A percentile compares a stretch with the other conserved stretches of the same genome.
phyloP scores from a whole-genome alignment of 176 grass and related monocot species.

The Elaeis guineensis region DNA sequence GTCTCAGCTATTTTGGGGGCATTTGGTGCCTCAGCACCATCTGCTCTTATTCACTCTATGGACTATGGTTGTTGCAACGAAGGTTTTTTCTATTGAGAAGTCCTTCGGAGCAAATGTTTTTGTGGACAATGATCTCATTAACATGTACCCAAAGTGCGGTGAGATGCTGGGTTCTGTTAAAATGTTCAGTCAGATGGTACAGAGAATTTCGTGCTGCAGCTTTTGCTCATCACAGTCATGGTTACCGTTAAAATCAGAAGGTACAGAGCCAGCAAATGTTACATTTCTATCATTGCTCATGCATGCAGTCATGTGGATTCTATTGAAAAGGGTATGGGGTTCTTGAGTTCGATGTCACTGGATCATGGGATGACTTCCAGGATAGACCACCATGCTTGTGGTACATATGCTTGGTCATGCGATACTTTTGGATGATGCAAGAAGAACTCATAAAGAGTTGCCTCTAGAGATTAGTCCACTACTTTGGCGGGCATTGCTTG shows the following conservation, averaged over 20 bases:
- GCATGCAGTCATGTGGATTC: slow-evolving; percentile 71
- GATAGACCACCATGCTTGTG: slow-evolving; percentile 74
- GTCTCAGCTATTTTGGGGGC: slow-evolving; percentile 72
- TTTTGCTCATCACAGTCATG: slow-evolving; percentile 54
- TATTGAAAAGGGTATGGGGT: slow-evolving; percentile 52
- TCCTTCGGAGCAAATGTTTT: slow-evolving; percentile 41
- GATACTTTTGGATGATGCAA: slow-evolving; percentile 30
- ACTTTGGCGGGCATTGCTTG: slow-evolving; percentile 78
- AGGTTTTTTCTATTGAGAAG: slow-evolving; percentile 46
- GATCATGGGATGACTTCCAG: slow-evolving; percentile 39
- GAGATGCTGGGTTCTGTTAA: slow-evolving; percentile 41
- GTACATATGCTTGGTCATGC: slow-evolving; percentile 78
- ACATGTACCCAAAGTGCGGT: slow-evolving; percentile 91
- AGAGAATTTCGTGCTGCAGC: slow-evolving; percentile 46
- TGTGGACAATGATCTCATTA: slow-evolving; percentile 72
- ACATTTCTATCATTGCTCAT: slow-evolving; percentile 75
- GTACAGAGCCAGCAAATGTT: slow-evolving; percentile 49
- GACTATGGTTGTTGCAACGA: too few relatives aligned
- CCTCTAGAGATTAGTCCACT: slow-evolving; percentile 29
- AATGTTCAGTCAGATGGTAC: slow-evolving; percentile 49
- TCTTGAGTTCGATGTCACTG: slow-evolving; percentile 53
- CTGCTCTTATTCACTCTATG: slow-evolving; percentile 46
- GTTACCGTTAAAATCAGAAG: slow-evolving; percentile 49
- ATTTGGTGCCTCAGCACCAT: slow-evolving; percentile 16
- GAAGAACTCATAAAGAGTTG: slow-evolving; percentile 60